Evolutionary conservation across 768 basidiomycete species (phyloP).

Genomic region (Lepiota venenata): DNA sequence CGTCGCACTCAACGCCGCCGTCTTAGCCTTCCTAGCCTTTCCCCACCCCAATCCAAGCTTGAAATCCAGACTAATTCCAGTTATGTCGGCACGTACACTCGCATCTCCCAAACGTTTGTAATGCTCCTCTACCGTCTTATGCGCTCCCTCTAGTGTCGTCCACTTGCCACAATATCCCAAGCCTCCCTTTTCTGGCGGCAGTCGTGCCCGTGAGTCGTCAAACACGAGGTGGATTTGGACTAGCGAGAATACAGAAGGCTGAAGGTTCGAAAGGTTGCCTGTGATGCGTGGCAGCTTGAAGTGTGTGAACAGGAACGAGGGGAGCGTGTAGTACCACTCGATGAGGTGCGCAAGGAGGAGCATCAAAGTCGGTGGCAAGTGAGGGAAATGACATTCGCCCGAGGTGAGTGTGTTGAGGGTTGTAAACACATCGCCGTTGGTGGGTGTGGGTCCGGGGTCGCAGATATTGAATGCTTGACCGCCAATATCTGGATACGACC

Average conservation of each 20-base stretch:
- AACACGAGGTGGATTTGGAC: slow-evolving; percentile 55
- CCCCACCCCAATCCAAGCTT: slow-evolving; percentile 10
- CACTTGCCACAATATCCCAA: slow-evolving; percentile 60
- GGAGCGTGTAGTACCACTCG: slow-evolving; percentile 45
- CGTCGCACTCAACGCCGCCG: background rate
- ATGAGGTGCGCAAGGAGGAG: slow-evolving; percentile 58
- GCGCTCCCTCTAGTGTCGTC: slow-evolving; percentile 56
- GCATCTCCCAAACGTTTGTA: slow-evolving; percentile 26
- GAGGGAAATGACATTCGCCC: slow-evolving; percentile 53
- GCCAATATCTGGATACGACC: slow-evolving; percentile 58
- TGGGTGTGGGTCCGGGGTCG: slow-evolving; percentile 61
- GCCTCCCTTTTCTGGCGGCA: slow-evolving; percentile 52
- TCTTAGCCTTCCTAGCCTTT: background rate
- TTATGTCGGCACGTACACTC: slow-evolving; percentile 9
- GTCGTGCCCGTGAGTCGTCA: slow-evolving; percentile 62
- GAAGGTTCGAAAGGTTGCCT: slow-evolving; percentile 51
- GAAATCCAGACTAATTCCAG: slow-evolving; percentile 11
- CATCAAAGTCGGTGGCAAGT: slow-evolving; percentile 60
- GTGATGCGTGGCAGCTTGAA: slow-evolving; percentile 38
- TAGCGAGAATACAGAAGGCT: slow-evolving; percentile 56
- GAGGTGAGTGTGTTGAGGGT: slow-evolving; percentile 52
- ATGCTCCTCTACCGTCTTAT: slow-evolving; percentile 52
- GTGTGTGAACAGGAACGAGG: slow-evolving; percentile 27
- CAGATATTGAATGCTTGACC: slow-evolving; percentile 67
- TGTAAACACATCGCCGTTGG: slow-evolving; percentile 61